Evolutionary conservation across 306 rosid genomes (phyloP), one percentile per base, ranked within the genome.

Genomic region (Lupinus albus): DNA sequence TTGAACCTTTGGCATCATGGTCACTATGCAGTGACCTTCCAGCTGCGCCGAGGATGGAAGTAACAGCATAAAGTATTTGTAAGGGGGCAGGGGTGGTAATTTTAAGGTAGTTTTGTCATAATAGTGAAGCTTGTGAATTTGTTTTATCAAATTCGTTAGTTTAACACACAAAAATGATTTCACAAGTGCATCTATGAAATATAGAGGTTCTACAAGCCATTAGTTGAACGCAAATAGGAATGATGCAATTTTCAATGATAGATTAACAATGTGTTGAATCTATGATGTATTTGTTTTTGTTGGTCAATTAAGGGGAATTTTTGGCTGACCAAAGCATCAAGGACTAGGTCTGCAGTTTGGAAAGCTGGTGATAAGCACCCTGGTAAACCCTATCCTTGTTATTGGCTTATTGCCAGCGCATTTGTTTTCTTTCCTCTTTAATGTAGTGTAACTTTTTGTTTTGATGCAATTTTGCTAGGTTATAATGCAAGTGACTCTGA

Each of bases 401-500:
- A 3, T 44, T 55, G 36, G 6, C 11, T 10, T 70, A 3, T 44
- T 55, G 36, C 8, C 11, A 0, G 11, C 25, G 41, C 11, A 61
- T 28, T 60, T 14, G 10, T 2, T 36, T 12, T 47, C 32, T 57
- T 51, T 16, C 84, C 49, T 66, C 30, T 8, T 10, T 21, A 32
- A 6, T 49, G 7, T 60, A 33, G 36, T 3, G 3, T 59, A 51
- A 59, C 41, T 20, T 1, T 63, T 25, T 7, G 73, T 39, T 60
- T 20, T 67, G 28, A 2, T 77, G 70, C 57, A 25, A 55, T 25
- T 63, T 53, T 80, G 14, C 64, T 68, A 92, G 96, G 98, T 69
- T 92, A 92, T 72, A 92, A 92, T 79, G 98, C 95, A 45, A 92
- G 96, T 72, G 98, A 92, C 82, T 92, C 98, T 38, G 98, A 92